Evolutionary conservation across 495 filamentous ascomycete species (phyloP).

Genomic region (Daldinia decipiens): DNA sequence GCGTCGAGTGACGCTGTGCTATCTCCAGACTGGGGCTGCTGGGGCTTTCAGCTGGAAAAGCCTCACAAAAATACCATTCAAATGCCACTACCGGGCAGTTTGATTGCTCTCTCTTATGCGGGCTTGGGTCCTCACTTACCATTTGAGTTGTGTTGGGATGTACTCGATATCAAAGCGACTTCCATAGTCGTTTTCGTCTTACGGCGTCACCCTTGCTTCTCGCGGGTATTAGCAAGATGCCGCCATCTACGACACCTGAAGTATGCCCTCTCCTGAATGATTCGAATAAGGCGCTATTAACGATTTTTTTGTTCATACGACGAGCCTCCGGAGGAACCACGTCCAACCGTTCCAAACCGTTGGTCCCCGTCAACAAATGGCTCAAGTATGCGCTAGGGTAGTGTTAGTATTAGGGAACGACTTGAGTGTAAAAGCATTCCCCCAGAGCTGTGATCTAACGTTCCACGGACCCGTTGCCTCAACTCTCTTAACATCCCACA

Average conservation of each 20-base stretch:
- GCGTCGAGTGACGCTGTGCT: conserved; percentile 5
- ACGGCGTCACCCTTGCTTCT: not conserved
- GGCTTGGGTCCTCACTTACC: not conserved
- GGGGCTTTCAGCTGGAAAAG: conserved; percentile 1
- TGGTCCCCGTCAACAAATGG: conserved; percentile 11
- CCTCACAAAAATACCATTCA: conserved; percentile 10
- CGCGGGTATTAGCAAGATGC: not conserved
- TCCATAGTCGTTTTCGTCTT: not conserved
- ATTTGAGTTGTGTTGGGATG: not conserved
- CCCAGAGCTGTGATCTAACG: conserved; percentile 6
- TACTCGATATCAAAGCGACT: not conserved
- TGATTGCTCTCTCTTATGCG: not conserved
- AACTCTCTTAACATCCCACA: conserved; percentile 12
- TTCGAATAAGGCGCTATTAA: not conserved
- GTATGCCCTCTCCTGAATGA: not conserved
- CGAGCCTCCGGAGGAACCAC: not conserved
- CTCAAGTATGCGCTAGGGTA: conserved; percentile 4
- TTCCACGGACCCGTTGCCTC: conserved; percentile 7
- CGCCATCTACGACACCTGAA: not conserved
- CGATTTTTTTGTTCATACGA: not conserved
- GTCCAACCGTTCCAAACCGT: not conserved
- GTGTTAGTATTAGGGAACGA: not conserved
- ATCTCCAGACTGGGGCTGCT: conserved; percentile 1
- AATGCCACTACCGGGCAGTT: not conserved
- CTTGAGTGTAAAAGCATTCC: conserved; percentile 6